Percentiles rank a stretch among this genome's conserved stretches.
These are phyloP conservation scores for Cymbidium sinense DNA, from an alignment of 106 monocot genomes.

Conservation along the genomic window DNA sequence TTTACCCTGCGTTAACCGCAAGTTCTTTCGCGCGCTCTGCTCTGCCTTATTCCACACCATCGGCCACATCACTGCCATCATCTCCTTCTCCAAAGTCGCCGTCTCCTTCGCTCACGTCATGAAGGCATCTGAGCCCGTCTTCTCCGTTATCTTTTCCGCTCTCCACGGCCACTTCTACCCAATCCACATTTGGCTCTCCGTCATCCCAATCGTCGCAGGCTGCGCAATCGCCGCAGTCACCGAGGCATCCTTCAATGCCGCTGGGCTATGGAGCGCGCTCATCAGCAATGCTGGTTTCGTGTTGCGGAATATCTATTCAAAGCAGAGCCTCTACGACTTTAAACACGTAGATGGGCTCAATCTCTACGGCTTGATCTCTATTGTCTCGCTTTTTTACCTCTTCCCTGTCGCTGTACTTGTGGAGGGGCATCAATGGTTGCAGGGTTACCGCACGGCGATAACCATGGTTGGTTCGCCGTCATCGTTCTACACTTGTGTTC, in stretches of 20 bases:
- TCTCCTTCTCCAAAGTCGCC: constrained; percentile 54
- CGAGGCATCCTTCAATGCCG: constrained; percentile 36
- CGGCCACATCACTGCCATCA: constrained; percentile 58
- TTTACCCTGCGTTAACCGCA: constrained; percentile 18
- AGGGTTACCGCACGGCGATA: constrained; percentile 25
- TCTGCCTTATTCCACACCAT: constrained; percentile 56
- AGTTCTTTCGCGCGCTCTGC: constrained; percentile 39
- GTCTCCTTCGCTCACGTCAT: constrained; percentile 72
- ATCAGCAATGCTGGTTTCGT: constrained; percentile 63
- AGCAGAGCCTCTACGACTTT: constrained; percentile 37
- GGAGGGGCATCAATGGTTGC: constrained; percentile 43
- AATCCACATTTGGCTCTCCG: constrained; percentile 29
- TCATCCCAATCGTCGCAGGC: constrained; percentile 33
- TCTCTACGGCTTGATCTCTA: constrained; percentile 53
- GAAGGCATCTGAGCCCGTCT: constrained; percentile 55
- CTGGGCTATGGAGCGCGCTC: constrained; percentile 44
- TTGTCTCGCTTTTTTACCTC: constrained; percentile 38
- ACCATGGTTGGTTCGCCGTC: constrained; percentile 10
- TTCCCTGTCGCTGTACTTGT: constrained; percentile 48
- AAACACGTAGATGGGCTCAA: constrained; percentile 48
- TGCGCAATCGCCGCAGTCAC: constrained; percentile 37
- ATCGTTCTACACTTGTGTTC: constrained; percentile 38
- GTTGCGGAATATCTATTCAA: constrained; percentile 58
- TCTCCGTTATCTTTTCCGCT: constrained; percentile 51
- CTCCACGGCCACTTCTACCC: constrained; percentile 37